Evolutionary conservation across 768 basidiomycete species (phyloP).

Genomic region (Lactarius vividus): DNA sequence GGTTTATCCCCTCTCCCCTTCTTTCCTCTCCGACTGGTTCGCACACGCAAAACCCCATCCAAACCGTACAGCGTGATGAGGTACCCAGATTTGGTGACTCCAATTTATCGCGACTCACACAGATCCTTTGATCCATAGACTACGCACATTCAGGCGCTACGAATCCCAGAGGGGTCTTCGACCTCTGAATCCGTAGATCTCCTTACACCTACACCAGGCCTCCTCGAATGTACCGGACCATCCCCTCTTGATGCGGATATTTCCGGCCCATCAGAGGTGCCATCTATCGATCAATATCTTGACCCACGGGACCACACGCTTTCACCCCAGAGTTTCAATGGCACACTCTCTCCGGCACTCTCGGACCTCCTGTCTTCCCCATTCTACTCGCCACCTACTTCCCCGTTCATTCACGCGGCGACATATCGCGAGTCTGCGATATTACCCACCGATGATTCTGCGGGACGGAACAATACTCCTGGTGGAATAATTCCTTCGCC

Average conservation of each 20-base stretch:
- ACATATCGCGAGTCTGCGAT: neutral
- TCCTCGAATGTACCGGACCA: neutral
- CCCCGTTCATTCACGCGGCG: slow-evolving; percentile 15
- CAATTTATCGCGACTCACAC: neutral
- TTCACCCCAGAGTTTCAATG: slow-evolving; percentile 1
- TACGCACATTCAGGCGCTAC: neutral
- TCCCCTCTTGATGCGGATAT: slow-evolving; percentile 4
- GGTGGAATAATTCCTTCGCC: slow-evolving; percentile 4
- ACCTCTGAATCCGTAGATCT: neutral
- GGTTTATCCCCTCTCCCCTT: neutral
- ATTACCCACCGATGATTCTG: neutral
- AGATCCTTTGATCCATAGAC: slow-evolving; percentile 1
- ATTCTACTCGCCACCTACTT: slow-evolving; percentile 21
- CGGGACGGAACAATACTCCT: slow-evolving; percentile 6
- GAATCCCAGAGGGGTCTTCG: neutral
- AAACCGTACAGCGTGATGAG: neutral
- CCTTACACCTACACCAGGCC: neutral
- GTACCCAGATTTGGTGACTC: neutral
- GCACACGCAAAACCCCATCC: neutral
- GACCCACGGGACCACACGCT: slow-evolving; percentile 2
- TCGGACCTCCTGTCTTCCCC: slow-evolving; percentile 20
- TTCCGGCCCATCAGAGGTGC: slow-evolving; percentile 6
- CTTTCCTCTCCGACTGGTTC: neutral
- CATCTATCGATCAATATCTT: slow-evolving; percentile 10
- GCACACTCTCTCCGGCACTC: slow-evolving; percentile 8